Percentiles rank a stretch among this genome's conserved stretches.
Evolutionary conservation across 495 filamentous ascomycete genomes (phyloP).

Genomic region (Penicillium robsamsonii): DNA sequence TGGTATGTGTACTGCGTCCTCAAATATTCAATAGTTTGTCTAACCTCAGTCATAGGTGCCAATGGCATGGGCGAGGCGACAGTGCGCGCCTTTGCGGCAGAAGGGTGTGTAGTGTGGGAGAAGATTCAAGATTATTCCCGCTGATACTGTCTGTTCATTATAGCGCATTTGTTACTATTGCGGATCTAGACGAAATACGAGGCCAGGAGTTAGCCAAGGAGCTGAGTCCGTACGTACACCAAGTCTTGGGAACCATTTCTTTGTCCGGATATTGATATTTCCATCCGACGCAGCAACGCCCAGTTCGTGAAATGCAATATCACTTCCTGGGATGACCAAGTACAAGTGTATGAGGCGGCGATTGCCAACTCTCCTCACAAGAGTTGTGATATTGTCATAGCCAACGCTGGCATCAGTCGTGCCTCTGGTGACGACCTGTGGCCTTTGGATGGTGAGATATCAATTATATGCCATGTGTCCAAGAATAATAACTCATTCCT

Average conservation of each 20-base stretch:
- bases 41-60: slow-evolving; percentile 10
- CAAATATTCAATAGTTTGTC: no score
- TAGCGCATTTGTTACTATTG: no score
- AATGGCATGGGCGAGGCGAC: slow-evolving; percentile 44
- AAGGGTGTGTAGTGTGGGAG: slow-evolving; percentile 9
- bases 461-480: background rate
- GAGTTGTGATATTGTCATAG: slow-evolving; percentile 25
- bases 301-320: background rate
- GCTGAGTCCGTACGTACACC: no score
- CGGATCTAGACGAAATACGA: no score
- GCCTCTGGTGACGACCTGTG: slow-evolving; percentile 31
- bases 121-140: no score
- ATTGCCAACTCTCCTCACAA: background rate
- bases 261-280: no score
- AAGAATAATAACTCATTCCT: background rate
- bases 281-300: no score
- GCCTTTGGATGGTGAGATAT: slow-evolving; percentile 30
- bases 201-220: no score
- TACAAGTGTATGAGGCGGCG: background rate
- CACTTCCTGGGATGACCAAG: background rate
- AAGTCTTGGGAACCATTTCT: no score
- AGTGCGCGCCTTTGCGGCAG: slow-evolving; percentile 31
- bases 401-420: slow-evolving; percentile 41
- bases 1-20: no score
- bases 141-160: no score